A percentile compares a stretch with the other conserved stretches of the same genome.
Evolutionary conservation across 176 grass and related monocot species (phyloP).

Genomic region (Bolboschoenus planiculmis): DNA sequence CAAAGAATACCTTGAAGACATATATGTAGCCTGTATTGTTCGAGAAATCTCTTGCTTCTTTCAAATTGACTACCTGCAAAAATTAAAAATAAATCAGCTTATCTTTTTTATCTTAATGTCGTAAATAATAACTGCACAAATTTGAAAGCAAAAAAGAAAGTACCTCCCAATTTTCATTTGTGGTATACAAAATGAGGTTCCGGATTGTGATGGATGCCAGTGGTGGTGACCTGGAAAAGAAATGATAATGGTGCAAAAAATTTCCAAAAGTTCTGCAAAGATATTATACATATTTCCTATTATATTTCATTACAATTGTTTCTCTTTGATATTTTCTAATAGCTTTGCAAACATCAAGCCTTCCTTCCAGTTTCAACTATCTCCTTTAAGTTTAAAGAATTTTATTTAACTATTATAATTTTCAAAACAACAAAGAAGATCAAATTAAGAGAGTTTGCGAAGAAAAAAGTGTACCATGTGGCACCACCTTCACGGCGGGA

Average conservation of each 20-base stretch:
- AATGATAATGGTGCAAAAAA: neutral
- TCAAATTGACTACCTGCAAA: slow-evolving; percentile 83
- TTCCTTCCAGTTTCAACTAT: neutral
- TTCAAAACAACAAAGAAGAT: slow-evolving; percentile 12
- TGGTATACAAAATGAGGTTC: slow-evolving; percentile 87
- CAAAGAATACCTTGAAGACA: slow-evolving; percentile 84
- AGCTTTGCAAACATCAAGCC: neutral
- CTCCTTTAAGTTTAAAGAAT: neutral
- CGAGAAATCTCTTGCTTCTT: slow-evolving; percentile 98
- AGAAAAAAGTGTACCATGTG: slow-evolving; percentile 68
- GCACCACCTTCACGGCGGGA: slow-evolving; percentile 48
- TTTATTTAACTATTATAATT: neutral
- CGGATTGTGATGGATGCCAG: slow-evolving; percentile 86
- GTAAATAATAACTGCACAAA: slow-evolving; percentile 6
- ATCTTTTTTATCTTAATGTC: neutral
- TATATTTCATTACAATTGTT: neutral
- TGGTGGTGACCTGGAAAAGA: slow-evolving; percentile 77
- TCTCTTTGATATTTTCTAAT: neutral
- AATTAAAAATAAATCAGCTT: slow-evolving; percentile 24
- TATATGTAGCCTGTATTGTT: slow-evolving; percentile 92
- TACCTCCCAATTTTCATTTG: slow-evolving; percentile 99
- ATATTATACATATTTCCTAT: neutral
- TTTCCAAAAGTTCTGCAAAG: neutral
- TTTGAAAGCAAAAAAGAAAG: neutral
- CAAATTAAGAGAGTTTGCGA: slow-evolving; percentile 6